phyloP scores from a whole-genome alignment of 179 eudicot genomes.

The Actinidia chinensis region DNA sequence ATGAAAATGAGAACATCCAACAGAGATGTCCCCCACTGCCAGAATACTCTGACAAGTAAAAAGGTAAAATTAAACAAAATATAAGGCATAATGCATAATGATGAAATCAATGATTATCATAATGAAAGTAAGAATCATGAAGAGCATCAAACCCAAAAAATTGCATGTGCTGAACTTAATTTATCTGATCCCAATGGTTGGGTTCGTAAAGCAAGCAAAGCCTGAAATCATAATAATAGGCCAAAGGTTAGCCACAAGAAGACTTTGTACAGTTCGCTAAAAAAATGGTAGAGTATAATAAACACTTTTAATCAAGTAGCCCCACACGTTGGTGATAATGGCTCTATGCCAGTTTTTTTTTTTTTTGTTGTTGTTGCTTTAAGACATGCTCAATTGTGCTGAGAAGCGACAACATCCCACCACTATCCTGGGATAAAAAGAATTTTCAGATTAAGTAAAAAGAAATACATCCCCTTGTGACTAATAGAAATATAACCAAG shows the following conservation, averaged over 20 bases:
- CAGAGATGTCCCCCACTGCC: constrained; percentile 78
- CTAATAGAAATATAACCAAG: constrained; percentile 11
- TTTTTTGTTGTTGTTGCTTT: constrained; percentile 76
- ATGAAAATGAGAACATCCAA: background rate
- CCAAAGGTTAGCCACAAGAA: background rate
- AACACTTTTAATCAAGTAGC: constrained; percentile 80
- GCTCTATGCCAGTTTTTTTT: constrained; percentile 73
- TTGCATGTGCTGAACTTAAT: constrained; percentile 63
- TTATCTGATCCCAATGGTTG: constrained; percentile 76
- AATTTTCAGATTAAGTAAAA: constrained; percentile 21
- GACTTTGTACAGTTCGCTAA: constrained; percentile 14
- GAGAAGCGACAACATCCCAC: constrained; percentile 78
- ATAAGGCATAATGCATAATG: background rate
- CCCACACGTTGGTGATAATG: constrained; percentile 87
- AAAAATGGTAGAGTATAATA: constrained; percentile 12
- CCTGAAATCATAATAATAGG: constrained; percentile 40
- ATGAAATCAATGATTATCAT: background rate
- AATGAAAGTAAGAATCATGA: background rate
- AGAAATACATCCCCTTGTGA: constrained; percentile 13
- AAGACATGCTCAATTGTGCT: constrained; percentile 77
- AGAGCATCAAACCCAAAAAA: constrained; percentile 72
- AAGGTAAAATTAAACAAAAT: constrained; percentile 16
- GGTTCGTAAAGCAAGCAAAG: constrained; percentile 72
- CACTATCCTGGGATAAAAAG: constrained; percentile 64
- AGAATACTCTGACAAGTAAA: constrained; percentile 61